Percentiles rank a stretch among this genome's conserved stretches.
Evolutionary conservation across 75 land plant genomes (phyloP).

Genomic region (Larix kaempferi): DNA sequence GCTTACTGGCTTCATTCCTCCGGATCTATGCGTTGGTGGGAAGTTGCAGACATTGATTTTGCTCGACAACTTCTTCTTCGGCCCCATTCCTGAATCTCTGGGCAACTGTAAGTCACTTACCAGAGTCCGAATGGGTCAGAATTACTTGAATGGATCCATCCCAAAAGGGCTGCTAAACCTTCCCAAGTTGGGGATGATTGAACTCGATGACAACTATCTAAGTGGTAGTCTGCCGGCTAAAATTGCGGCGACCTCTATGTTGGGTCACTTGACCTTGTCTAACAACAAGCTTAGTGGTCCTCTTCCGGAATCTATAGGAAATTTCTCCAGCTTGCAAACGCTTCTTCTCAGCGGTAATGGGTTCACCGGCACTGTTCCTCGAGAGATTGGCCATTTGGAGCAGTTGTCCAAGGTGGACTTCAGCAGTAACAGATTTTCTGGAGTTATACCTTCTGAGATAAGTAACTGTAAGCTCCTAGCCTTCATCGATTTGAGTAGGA

Average conservation of each 20-base stretch:
- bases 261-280: slow-evolving; percentile 64
- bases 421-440: slow-evolving; percentile 14
- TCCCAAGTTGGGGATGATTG: slow-evolving; percentile 44
- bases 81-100: slow-evolving; percentile 65
- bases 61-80: slow-evolving; percentile 62
- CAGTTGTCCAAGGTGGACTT: slow-evolving; percentile 29
- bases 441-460: slow-evolving; percentile 46
- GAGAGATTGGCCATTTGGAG: slow-evolving; percentile 24
- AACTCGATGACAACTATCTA: slow-evolving; percentile 54
- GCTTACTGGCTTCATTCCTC: slow-evolving; percentile 72
- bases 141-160: slow-evolving; percentile 67
- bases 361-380: slow-evolving; percentile 28
- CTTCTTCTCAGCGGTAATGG: slow-evolving; percentile 30
- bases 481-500: slow-evolving; percentile 51
- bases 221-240: slow-evolving; percentile 44
- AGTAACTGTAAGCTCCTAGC: slow-evolving; percentile 40
- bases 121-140: slow-evolving; percentile 56
- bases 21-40: slow-evolving; percentile 51
- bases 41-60: slow-evolving; percentile 55
- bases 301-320: slow-evolving; percentile 19
- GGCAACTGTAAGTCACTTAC: slow-evolving; percentile 63
- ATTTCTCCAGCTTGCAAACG: slow-evolving; percentile 21
- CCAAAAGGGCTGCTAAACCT: slow-evolving; percentile 69
- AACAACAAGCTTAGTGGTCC: slow-evolving; percentile 15
- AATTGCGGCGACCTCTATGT: slow-evolving; percentile 16